phyloP scores from a whole-genome alignment of 176 grass and related monocot genomes.

The Oryza longistaminata region DNA sequence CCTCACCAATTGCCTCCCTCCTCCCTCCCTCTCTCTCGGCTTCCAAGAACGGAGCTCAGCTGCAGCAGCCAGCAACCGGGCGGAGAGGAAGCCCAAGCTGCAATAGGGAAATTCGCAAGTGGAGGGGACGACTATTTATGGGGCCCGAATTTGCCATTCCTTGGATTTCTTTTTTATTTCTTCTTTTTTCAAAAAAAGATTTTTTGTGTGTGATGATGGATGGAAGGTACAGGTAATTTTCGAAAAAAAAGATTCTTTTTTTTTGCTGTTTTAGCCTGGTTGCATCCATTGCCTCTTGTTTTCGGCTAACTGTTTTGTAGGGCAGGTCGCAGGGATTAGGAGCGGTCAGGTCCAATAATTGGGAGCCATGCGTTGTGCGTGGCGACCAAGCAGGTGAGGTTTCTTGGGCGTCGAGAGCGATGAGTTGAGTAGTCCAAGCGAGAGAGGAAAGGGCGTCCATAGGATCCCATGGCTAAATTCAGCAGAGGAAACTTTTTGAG shows the following conservation, averaged over 20 bases:
- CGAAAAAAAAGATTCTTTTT: not conserved
- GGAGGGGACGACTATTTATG: constrained; percentile 39
- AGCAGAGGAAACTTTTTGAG: not conserved
- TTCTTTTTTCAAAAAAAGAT: too few species aligned
- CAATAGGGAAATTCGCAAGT: constrained; percentile 17
- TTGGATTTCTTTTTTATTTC: not conserved
- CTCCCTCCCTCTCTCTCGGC: constrained; percentile 44
- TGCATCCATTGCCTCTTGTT: constrained; percentile 11
- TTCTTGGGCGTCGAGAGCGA: not conserved
- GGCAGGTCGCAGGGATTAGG: constrained; percentile 37
- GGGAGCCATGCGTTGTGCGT: constrained; percentile 28
- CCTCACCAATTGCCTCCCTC: constrained; percentile 42
- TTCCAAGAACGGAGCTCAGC: constrained; percentile 40
- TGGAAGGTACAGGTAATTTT: not conserved
- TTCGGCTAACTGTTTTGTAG: not conserved
- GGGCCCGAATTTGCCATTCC: not conserved
- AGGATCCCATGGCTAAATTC: constrained; percentile 10
- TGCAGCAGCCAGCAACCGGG: not conserved
- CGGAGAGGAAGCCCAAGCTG: constrained; percentile 31
- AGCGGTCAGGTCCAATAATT: constrained; percentile 44
- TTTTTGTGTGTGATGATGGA: not conserved
- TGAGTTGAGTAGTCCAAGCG: not conserved
- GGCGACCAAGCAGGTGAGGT: constrained; percentile 17
- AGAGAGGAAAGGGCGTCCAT: not conserved
- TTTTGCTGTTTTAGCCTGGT: constrained; percentile 14